phyloP scores from a whole-genome alignment of 108 stramenopile genomes.

The Epipyxis sp. region DNA sequence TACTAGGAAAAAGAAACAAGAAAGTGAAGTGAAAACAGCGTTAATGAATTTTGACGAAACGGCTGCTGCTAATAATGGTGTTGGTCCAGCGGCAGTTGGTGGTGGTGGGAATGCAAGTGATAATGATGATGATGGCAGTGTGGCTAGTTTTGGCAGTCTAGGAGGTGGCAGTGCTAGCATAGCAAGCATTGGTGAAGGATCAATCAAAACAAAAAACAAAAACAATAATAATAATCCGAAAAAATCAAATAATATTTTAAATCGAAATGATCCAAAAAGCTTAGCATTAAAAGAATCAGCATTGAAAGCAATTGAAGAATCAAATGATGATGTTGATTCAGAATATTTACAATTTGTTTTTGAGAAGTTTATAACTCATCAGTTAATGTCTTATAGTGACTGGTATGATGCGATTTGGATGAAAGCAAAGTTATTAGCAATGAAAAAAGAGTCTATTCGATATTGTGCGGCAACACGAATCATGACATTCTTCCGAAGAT shows the following conservation, averaged over 20 bases:
- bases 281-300: background rate
- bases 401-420: constrained; percentile 10
- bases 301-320: background rate
- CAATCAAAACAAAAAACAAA: too few species aligned
- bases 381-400: background rate
- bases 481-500: constrained; percentile 1
- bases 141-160: background rate
- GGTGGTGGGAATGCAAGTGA: background rate
- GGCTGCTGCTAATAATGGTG: background rate
- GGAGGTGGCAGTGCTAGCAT: background rate
- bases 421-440: constrained; percentile 19
- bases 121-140: background rate
- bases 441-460: constrained; percentile 14
- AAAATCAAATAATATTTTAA: background rate
- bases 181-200: background rate
- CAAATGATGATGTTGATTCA: background rate
- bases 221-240: background rate
- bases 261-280: background rate
- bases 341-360: background rate
- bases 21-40: background rate
- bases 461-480: constrained; percentile 31
- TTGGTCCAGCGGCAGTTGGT: background rate
- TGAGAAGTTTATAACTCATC: constrained; percentile 11
- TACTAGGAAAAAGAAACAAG: background rate
- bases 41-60: background rate